Evolutionary conservation across 2,329 filamentous ascomycete species (phyloP).

Genomic region (Trichoderma arundinaceum): DNA sequence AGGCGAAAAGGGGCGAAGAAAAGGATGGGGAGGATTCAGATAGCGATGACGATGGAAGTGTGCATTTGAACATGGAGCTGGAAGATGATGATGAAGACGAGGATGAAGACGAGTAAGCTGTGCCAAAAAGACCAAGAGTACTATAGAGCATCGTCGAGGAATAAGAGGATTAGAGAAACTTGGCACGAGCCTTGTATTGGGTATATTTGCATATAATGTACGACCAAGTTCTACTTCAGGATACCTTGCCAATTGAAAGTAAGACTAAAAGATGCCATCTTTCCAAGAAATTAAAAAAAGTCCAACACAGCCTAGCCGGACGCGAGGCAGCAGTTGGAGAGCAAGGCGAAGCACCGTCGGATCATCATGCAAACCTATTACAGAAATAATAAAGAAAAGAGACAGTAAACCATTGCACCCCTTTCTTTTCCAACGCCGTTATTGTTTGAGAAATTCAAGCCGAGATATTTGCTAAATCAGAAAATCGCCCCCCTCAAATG

Average conservation of each 20-base stretch:
- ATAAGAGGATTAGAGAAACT: neutral
- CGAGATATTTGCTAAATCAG: constrained; percentile 3
- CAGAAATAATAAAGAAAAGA: neutral
- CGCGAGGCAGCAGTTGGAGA: neutral
- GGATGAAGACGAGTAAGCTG: constrained; percentile 33
- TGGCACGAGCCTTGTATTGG: constrained; percentile 21
- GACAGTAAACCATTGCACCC: neutral
- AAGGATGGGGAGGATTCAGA: constrained; percentile 41
- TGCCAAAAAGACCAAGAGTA: neutral
- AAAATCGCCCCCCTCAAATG: neutral
- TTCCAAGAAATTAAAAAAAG: neutral
- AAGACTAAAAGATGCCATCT: neutral
- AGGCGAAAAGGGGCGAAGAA: constrained; percentile 35
- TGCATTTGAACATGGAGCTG: constrained; percentile 65
- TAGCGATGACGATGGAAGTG: constrained; percentile 58
- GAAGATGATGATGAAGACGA: constrained; percentile 53
- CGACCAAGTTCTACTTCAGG: constrained; percentile 17
- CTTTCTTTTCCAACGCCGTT: constrained; percentile 23
- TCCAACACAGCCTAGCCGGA: neutral
- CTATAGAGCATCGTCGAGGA: neutral
- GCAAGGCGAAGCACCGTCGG: neutral
- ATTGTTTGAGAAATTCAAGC: constrained; percentile 8
- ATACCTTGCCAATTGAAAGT: neutral
- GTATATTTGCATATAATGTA: constrained; percentile 23
- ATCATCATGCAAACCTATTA: neutral